Evolutionary conservation across 257 asterid genomes (phyloP).

Genomic region (Jaltomata sinuosa): DNA sequence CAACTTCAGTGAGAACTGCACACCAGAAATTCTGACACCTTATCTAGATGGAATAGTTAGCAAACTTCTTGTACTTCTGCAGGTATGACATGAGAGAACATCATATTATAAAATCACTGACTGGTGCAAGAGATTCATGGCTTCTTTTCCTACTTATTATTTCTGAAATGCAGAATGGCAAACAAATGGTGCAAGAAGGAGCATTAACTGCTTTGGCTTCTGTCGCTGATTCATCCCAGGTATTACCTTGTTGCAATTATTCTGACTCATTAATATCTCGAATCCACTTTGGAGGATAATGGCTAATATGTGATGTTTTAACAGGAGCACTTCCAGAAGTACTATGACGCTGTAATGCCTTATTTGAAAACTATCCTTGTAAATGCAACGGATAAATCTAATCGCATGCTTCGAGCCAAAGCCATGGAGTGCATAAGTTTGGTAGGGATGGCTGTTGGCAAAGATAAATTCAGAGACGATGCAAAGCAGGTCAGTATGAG

Average conservation of each 20-base stretch:
- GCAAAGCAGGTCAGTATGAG: conserved; percentile 64
- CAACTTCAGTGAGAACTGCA: conserved; percentile 89
- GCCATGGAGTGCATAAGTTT: conserved; percentile 94
- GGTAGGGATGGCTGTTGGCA: conserved; percentile 98
- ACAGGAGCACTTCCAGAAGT: conserved; percentile 79
- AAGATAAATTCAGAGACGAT: conserved; percentile 74
- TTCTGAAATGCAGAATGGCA: conserved; percentile 61
- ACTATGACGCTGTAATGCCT: conserved; percentile 89
- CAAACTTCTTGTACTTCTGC: conserved; percentile 73
- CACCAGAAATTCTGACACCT: conserved; percentile 78
- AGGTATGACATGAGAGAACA: conserved; percentile 31
- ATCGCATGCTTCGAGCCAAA: conserved; percentile 97
- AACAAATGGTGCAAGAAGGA: conserved; percentile 99
- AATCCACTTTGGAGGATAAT: not conserved
- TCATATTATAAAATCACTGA: not conserved
- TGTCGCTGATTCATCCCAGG: conserved; percentile 98
- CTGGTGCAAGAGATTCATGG: not conserved
- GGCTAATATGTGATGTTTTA: conserved; percentile 9
- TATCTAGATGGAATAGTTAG: conserved; percentile 80
- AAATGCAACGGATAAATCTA: conserved; percentile 78
- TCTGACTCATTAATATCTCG: not conserved
- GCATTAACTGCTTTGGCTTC: conserved; percentile 93
- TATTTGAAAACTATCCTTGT: conserved; percentile 79
- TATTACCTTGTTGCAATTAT: conserved; percentile 6
- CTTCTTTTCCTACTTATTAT: not conserved